These are phyloP conservation scores for Flaveria floridana DNA, from an alignment of 140 eudicot species.

Conservation along the genomic window DNA sequence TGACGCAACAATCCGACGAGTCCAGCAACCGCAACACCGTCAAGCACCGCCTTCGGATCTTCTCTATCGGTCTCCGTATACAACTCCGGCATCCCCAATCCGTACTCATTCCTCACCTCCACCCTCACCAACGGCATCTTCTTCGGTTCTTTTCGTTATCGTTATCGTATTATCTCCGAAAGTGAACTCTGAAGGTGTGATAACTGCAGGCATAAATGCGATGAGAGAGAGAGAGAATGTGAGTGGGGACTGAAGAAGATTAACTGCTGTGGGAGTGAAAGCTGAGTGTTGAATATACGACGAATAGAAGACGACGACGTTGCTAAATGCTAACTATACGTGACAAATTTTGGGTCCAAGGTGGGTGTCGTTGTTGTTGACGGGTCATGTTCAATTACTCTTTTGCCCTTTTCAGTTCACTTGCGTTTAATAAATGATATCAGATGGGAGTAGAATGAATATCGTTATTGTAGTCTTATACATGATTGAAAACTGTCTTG, in stretches of 20 bases:
- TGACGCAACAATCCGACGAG: slow-evolving; percentile 95
- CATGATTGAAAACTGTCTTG: no score
- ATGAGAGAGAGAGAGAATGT: slow-evolving; percentile 44
- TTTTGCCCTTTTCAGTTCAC: slow-evolving; percentile 20
- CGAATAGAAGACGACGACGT: slow-evolving; percentile 35
- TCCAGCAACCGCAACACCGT: slow-evolving; percentile 94
- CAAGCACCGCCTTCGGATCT: slow-evolving; percentile 86
- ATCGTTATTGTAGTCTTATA: no score
- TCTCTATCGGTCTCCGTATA: slow-evolving; percentile 56
- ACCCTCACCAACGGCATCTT: slow-evolving; percentile 76
- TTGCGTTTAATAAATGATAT: no score
- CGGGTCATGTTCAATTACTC: slow-evolving; percentile 21
- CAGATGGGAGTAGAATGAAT: no score
- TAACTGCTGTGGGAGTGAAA: slow-evolving; percentile 47
- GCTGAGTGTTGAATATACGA: slow-evolving; percentile 24
- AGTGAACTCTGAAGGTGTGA: neutral
- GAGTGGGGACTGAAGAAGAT: slow-evolving; percentile 58
- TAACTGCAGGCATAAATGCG: slow-evolving; percentile 27
- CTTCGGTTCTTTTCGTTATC: no score
- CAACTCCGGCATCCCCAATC: slow-evolving; percentile 70
- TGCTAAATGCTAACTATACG: slow-evolving; percentile 91
- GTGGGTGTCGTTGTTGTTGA: slow-evolving; percentile 28
- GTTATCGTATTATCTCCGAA: slow-evolving; percentile 14
- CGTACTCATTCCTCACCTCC: slow-evolving; percentile 80
- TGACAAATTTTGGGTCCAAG: slow-evolving; percentile 55